A percentile compares a stretch with the other conserved stretches of the same genome.
phyloP scores from a whole-genome alignment of 2,329 filamentous ascomycete genomes.

The Chaetoscypha palmicola region DNA sequence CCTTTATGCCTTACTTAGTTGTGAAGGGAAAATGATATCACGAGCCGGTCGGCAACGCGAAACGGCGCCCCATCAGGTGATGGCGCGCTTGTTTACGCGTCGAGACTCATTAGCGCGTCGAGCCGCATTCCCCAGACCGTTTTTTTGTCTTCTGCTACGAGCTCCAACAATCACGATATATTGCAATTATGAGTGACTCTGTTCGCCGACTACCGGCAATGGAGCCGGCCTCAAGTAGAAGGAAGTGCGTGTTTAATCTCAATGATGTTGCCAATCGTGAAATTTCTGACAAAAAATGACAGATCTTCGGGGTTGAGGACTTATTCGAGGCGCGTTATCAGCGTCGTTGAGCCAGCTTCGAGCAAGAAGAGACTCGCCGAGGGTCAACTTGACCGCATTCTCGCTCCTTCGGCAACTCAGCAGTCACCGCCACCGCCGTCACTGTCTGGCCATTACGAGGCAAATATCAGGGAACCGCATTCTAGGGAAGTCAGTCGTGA shows the following conservation, averaged over 20 bases:
- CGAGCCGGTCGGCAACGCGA: no score
- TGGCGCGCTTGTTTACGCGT: no score
- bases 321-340: constrained; percentile 23
- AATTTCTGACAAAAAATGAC: constrained; percentile 5
- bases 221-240: neutral
- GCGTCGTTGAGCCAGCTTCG: constrained; percentile 9
- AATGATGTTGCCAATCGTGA: neutral
- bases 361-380: constrained; percentile 17
- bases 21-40: no score
- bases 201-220: neutral
- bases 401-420: neutral
- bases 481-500: no score
- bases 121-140: no score
- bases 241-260: constrained; percentile 1
- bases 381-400: neutral
- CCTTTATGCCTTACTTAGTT: no score
- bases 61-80: no score
- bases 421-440: neutral
- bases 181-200: no score
- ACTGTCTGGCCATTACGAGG: neutral
- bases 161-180: no score
- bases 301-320: constrained; percentile 18
- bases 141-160: no score
- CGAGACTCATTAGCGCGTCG: no score
- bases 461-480: neutral